These are phyloP conservation scores for Yamadazyma spencermartinsiae DNA, from an alignment of 1,139 yeast genomes.

Conservation along the genomic window DNA sequence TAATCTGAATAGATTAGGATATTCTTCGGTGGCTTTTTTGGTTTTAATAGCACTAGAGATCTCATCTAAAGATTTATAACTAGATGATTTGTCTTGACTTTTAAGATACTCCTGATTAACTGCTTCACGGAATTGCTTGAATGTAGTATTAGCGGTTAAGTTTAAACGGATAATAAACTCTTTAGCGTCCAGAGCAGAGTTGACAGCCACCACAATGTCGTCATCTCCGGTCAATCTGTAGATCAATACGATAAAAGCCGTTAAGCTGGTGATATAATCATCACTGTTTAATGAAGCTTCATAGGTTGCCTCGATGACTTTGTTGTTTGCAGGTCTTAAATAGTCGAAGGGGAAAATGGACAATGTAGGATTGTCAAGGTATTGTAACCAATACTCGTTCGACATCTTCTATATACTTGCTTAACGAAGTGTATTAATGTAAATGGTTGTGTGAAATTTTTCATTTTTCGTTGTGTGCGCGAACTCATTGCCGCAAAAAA, in stretches of 20 bases:
- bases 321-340: slow-evolving; percentile 73
- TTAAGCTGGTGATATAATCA: slow-evolving; percentile 55
- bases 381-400: slow-evolving; percentile 56
- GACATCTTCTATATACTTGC: not conserved
- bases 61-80: slow-evolving; percentile 52
- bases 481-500: not conserved
- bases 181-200: slow-evolving; percentile 36
- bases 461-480: not conserved
- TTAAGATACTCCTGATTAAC: slow-evolving; percentile 45
- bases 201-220: slow-evolving; percentile 82
- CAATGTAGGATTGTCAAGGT: slow-evolving; percentile 77
- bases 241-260: slow-evolving; percentile 72
- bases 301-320: slow-evolving; percentile 63
- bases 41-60: slow-evolving; percentile 54
- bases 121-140: slow-evolving; percentile 49
- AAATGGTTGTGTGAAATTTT: not conserved
- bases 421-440: not conserved
- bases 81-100: slow-evolving; percentile 34
- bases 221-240: slow-evolving; percentile 91
- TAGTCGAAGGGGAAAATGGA: slow-evolving; percentile 88
- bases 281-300: not conserved
- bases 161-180: slow-evolving; percentile 64
- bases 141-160: slow-evolving; percentile 54
- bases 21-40: slow-evolving; percentile 50
- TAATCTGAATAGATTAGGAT: slow-evolving; percentile 65